Conservation (phyloP, 225 moss, liverwort and hornwort species). For the Straminergon stramineum region DNA sequence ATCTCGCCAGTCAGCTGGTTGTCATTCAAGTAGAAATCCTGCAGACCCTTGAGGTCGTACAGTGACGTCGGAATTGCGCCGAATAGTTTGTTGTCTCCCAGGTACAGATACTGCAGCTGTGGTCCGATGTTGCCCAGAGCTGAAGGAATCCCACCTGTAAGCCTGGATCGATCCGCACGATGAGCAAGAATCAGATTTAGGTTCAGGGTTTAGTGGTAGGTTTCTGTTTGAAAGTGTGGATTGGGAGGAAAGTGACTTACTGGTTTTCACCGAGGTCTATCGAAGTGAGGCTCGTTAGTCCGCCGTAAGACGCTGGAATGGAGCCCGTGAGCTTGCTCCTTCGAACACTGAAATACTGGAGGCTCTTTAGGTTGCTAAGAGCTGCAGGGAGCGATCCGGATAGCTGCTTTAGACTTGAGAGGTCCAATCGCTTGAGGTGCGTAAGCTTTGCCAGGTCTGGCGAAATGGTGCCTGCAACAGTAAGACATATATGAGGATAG, state of each 20-base stretch:
- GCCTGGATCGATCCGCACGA: neutral
- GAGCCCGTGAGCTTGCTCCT: constrained; percentile 10
- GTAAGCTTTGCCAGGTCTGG: neutral
- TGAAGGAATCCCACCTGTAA: neutral
- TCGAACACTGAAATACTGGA: neutral
- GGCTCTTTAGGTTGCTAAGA: constrained; percentile 10
- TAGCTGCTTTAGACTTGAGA: constrained; percentile 8
- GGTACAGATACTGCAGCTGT: neutral
- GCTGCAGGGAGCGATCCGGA: constrained; percentile 5
- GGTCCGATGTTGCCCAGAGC: constrained; percentile 1
- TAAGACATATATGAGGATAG: neutral
- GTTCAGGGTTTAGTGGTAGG: neutral
- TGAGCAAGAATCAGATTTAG: neutral
- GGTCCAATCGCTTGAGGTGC: neutral
- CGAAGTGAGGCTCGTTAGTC: neutral
- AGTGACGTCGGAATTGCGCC: constrained; percentile 2
- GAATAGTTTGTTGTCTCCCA: neutral
- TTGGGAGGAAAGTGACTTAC: neutral
- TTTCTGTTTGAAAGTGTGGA: neutral
- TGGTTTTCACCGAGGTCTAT: neutral
- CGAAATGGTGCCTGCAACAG: constrained; percentile 14
- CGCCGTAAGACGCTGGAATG: constrained; percentile 12
- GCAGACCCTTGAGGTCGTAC: constrained; percentile 13
- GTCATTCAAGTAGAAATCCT: constrained; percentile 1
- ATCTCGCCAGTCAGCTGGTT: constrained; percentile 1